These are phyloP conservation scores for Crithidia mellificae DNA, from an alignment of 208 protist species.

Conservation along the genomic window DNA sequence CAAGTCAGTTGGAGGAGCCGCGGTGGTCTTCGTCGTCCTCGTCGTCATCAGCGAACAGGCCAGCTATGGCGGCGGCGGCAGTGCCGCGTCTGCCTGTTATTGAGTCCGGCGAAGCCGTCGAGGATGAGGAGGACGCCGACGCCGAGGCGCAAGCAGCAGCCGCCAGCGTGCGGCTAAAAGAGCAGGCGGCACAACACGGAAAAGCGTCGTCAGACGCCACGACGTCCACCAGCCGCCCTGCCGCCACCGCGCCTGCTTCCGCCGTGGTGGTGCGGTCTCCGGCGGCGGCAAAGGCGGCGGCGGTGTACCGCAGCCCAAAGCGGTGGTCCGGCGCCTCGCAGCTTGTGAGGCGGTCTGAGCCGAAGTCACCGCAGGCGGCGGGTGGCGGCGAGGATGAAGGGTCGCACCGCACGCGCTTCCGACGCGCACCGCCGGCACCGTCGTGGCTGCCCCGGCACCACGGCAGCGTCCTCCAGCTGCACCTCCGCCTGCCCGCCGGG, in stretches of 20 bases:
- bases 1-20: constrained; percentile 1
- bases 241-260: no score
- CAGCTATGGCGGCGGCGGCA: neutral
- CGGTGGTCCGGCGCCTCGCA: constrained; percentile 25
- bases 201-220: no score
- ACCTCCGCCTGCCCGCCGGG: constrained; percentile 55
- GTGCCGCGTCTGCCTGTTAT: neutral
- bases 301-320: constrained; percentile 18
- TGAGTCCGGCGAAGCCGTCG: neutral
- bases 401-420: constrained; percentile 6
- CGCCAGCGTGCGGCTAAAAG: no score
- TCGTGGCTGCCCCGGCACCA: constrained; percentile 76
- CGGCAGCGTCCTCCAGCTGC: constrained; percentile 61
- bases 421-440: constrained; percentile 47
- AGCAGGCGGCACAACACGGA: neutral
- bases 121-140: constrained; percentile 4
- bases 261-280: constrained; percentile 3
- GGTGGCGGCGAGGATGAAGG: neutral
- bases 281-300: constrained; percentile 20
- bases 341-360: constrained; percentile 8
- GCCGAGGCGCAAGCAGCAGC: neutral
- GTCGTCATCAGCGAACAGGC: neutral
- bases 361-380: neutral
- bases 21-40: constrained; percentile 7
- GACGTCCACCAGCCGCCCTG: no score